Evolutionary conservation across 352 stramenopile genomes (phyloP).

Genomic region (Thalassiosira livingstoniorum): DNA sequence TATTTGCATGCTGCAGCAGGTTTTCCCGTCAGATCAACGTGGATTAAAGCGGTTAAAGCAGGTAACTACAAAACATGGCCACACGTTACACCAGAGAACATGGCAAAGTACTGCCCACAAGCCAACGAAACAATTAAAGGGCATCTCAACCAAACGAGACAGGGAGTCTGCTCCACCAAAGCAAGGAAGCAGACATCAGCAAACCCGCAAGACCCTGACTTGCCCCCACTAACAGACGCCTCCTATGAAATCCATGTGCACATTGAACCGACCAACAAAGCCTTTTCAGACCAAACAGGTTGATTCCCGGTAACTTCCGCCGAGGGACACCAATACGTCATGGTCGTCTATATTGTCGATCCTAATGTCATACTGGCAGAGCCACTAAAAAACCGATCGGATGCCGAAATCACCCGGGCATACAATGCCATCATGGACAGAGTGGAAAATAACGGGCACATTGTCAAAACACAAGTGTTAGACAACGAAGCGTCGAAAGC

Average conservation of each 20-base stretch:
- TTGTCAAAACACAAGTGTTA: background rate
- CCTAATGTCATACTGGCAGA: slow-evolving; percentile 46
- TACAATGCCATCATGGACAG: background rate
- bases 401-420: background rate
- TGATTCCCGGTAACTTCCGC: slow-evolving; percentile 28
- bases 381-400: slow-evolving; percentile 32
- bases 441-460: background rate
- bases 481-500: slow-evolving; percentile 1
- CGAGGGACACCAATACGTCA: slow-evolving; percentile 42
- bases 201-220: background rate
- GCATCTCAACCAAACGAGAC: slow-evolving; percentile 14
- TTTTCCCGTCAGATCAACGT: slow-evolving; percentile 10
- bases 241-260: slow-evolving; percentile 6
- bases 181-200: background rate
- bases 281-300: slow-evolving; percentile 49
- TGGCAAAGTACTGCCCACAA: slow-evolving; percentile 14
- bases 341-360: slow-evolving; percentile 57
- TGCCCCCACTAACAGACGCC: background rate
- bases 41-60: background rate
- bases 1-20: slow-evolving; percentile 13
- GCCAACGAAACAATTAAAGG: slow-evolving; percentile 20
- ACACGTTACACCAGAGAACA: slow-evolving; percentile 2
- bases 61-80: slow-evolving; percentile 27
- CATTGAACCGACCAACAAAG: background rate
- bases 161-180: slow-evolving; percentile 20